Evolutionary conservation across 768 basidiomycete species (phyloP).

Genomic region (Cyathus striatus): DNA sequence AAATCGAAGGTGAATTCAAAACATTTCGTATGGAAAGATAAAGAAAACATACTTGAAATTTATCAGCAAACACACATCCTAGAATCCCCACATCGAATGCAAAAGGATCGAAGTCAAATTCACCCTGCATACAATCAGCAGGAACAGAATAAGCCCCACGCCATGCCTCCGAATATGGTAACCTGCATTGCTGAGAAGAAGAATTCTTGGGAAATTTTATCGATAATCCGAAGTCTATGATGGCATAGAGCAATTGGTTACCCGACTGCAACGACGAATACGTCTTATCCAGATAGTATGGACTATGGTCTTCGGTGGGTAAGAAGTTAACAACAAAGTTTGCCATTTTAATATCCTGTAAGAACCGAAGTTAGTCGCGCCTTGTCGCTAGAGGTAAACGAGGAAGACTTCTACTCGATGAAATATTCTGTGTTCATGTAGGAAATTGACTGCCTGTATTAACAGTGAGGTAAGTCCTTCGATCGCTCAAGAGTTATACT

Average conservation of each 20-base stretch:
- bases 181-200: neutral
- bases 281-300: neutral
- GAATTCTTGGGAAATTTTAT: conserved; percentile 5
- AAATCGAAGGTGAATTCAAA: neutral
- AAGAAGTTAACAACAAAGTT: neutral
- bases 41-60: neutral
- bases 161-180: neutral
- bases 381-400: neutral
- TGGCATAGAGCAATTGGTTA: conserved; percentile 6
- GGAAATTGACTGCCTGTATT: neutral
- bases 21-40: neutral
- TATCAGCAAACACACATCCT: neutral
- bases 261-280: neutral
- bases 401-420: neutral
- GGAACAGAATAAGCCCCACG: neutral
- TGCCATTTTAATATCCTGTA: neutral
- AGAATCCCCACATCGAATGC: neutral
- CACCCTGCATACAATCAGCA: conserved; percentile 8
- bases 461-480: neutral
- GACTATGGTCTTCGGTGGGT: neutral
- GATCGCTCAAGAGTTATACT: too few relatives aligned
- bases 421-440: neutral
- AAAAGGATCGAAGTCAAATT: conserved; percentile 1
- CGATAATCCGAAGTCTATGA: conserved; percentile 10
- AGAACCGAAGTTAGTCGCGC: neutral